Conservation (phyloP, 2,329 filamentous ascomycete genomes). For the Lachnellula hyalina region DNA sequence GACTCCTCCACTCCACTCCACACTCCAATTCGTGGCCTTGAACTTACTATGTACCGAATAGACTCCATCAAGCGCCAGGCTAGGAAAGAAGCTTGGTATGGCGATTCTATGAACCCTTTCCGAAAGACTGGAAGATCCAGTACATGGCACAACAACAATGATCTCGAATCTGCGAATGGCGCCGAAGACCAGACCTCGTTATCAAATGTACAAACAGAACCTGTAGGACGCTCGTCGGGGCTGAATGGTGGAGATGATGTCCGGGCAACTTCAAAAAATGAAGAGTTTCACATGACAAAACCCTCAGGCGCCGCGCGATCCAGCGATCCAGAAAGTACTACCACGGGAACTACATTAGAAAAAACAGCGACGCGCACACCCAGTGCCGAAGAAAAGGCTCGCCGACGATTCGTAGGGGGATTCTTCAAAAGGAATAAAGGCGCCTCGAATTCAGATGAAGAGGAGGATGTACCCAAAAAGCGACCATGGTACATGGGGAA, state of each 20-base stretch:
- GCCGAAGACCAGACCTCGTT: constrained; percentile 5
- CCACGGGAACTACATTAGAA: constrained; percentile 10
- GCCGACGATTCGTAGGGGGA: constrained; percentile 16
- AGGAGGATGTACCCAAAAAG: constrained; percentile 24
- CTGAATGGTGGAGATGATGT: constrained; percentile 3
- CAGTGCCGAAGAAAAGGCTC: constrained; percentile 18
- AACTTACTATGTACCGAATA: constrained; percentile 19
- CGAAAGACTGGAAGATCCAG: constrained; percentile 20
- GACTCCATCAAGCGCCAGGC: constrained; percentile 26
- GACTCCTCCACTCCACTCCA: not conserved
- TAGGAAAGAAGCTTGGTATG: constrained; percentile 30
- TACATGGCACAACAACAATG: constrained; percentile 12
- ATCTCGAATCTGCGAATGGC: constrained; percentile 7
- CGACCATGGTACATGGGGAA: constrained; percentile 31
- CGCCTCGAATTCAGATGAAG: constrained; percentile 10
- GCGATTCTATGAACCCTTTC: constrained; percentile 29
- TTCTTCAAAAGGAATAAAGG: constrained; percentile 10
- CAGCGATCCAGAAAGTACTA: constrained; percentile 16
- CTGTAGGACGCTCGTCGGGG: constrained; percentile 9
- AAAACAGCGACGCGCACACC: constrained; percentile 8
- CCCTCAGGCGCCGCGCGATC: not conserved
- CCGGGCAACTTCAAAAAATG: constrained; percentile 6
- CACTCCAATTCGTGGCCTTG: not conserved
- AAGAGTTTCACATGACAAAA: constrained; percentile 14
- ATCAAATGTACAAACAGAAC: constrained; percentile 19